These are phyloP conservation scores for Crithidia bombi DNA, from an alignment of 208 protist species.

Conservation along the genomic window DNA sequence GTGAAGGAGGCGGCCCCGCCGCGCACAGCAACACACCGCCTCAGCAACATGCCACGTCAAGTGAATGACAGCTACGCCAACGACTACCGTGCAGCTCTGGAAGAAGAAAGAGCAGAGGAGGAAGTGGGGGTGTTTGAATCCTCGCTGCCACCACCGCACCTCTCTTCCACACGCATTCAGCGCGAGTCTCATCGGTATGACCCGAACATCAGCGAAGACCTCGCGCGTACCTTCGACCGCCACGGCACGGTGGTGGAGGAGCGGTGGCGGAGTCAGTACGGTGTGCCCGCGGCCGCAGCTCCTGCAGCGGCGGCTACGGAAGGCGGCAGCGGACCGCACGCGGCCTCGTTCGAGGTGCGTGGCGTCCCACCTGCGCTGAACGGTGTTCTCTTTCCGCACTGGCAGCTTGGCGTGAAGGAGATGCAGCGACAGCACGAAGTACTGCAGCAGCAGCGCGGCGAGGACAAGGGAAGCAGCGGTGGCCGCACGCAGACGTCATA, in stretches of 20 bases:
- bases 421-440: neutral
- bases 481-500: neutral
- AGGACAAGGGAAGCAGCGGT: neutral
- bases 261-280: neutral
- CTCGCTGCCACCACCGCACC: neutral
- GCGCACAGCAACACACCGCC: conserved; percentile 9
- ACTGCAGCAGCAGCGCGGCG: neutral
- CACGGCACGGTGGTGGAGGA: conserved; percentile 6
- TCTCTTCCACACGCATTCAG: neutral
- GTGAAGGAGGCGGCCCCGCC: neutral
- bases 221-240: neutral
- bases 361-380: neutral
- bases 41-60: neutral
- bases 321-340: neutral
- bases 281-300: neutral
- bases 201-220: neutral
- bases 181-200: neutral
- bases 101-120: neutral
- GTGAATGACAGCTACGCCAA: neutral
- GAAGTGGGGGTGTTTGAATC: neutral
- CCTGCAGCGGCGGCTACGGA: neutral
- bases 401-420: neutral
- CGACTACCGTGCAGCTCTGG: neutral
- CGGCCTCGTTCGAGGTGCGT: neutral
- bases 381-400: neutral